Base-by-base conservation (phyloP, 805 yeast species). In the Suhomyces prunicola region DNA sequence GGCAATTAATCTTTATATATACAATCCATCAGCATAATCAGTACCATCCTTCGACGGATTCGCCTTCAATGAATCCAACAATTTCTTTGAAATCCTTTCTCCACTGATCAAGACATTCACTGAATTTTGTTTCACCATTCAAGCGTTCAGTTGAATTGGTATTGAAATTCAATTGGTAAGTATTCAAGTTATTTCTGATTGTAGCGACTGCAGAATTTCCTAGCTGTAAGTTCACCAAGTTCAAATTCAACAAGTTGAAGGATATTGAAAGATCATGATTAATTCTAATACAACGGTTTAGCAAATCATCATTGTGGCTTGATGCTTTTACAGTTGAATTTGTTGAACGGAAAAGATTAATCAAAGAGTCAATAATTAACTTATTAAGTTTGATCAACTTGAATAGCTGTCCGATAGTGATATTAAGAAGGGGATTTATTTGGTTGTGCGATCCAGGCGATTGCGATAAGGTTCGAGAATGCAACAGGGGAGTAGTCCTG, bases 31-130 rank as follows among this genome's bases (percentile, higher is more conserved):
- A 39, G 23, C 15, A 31, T 19, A 12, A n/a, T 52, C 51, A 63
- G 27, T 52, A 57, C 78, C 78, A 75, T 5, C 78, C 79, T 19
- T 73, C 72, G 23, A 60, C 50, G 47, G 59, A 63, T 53, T 75
- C 79, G 15, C 58, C 59, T 17, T 63, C 63, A 8, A 70, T 58
- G 50, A 72, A 67, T 2, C 69, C 69, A 9, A 72, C 58, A 1
- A 47, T 49, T 5, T 45, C 47, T 42, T 52, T 33, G 27, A 62
- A 54, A 12, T 62, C 60, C 15, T 35, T 29, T 27, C 47, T 55
- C 69, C 68, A 65, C n/a, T 48, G 46, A 13, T 53, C 35, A 17
- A 47, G 33, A 17, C n/a, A 44, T 2, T 26, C 48, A 9, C 26
- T n/a, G 8, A 44, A 15, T 19, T 33, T 47, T 2, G 29, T 39